Percentiles rank a stretch among this genome's conserved stretches.
phyloP scores from a whole-genome alignment of 1,139 yeast genomes.

The Geotrichum phurueaensis region DNA sequence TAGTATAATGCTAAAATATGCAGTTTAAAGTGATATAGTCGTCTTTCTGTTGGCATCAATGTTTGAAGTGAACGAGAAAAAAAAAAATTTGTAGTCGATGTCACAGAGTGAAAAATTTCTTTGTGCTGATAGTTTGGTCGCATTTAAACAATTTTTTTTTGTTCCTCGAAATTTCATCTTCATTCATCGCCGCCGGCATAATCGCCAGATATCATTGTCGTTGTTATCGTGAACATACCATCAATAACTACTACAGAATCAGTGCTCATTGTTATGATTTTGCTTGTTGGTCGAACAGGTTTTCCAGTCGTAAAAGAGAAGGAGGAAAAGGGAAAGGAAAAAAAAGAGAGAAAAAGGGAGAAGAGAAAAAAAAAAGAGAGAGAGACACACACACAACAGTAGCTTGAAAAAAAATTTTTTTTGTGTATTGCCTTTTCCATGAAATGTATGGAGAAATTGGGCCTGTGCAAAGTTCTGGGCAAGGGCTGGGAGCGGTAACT shows the following conservation, averaged over 20 bases:
- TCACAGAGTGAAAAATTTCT: neutral
- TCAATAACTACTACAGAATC: conserved; percentile 19
- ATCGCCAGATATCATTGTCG: neutral
- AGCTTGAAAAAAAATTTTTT: neutral
- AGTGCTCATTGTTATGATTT: conserved; percentile 18
- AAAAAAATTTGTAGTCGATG: neutral
- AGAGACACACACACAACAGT: conserved; percentile 4
- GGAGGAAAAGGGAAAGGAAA: conserved; percentile 1
- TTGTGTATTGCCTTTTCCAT: neutral
- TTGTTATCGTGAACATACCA: conserved; percentile 11
- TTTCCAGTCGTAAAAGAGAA: conserved; percentile 9
- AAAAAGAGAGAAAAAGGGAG: neutral
- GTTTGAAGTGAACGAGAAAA: neutral
- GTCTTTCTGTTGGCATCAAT: neutral
- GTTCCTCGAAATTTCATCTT: neutral
- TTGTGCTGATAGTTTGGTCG: neutral
- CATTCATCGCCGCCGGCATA: neutral
- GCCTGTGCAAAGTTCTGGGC: neutral
- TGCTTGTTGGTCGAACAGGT: conserved; percentile 15
- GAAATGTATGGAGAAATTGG: neutral
- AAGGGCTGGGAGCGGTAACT: neutral
- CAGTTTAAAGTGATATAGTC: no score
- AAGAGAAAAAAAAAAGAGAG: neutral
- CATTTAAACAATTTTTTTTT: neutral
- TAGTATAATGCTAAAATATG: neutral